Evolutionary conservation across 768 basidiomycete genomes (phyloP).

Genomic region (Boletus reticuloceps): DNA sequence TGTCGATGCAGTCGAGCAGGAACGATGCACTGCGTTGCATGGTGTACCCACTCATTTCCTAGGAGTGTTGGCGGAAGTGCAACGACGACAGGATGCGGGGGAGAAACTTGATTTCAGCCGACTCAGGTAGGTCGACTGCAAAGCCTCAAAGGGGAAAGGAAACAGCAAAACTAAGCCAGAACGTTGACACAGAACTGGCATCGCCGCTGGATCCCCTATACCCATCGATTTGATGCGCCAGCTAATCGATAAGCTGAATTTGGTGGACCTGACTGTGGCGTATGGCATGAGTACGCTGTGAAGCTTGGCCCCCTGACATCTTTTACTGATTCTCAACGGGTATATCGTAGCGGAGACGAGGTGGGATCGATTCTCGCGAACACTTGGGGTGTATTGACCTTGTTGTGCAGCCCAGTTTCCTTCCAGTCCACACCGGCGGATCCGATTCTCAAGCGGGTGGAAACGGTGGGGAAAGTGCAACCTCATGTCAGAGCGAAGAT

Average conservation of each 20-base stretch:
- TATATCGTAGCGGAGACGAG: conserved; percentile 63
- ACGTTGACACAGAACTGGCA: conserved; percentile 58
- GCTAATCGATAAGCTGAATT: conserved; percentile 63
- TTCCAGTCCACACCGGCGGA: conserved; percentile 77
- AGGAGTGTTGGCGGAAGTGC: conserved; percentile 67
- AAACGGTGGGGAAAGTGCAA: conserved; percentile 75
- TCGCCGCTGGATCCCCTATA: conserved; percentile 76
- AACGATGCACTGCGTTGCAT: conserved; percentile 75
- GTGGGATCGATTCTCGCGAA: conserved; percentile 25
- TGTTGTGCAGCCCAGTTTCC: conserved; percentile 61
- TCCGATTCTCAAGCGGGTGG: conserved; percentile 69
- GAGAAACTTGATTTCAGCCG: conserved; percentile 45
- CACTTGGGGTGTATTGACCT: neutral
- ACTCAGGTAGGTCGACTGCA: conserved; percentile 45
- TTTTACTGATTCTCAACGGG: conserved; percentile 4
- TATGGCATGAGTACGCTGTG: conserved; percentile 80
- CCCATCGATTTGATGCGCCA: conserved; percentile 79
- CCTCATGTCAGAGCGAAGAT: conserved; percentile 80
- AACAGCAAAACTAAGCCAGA: neutral
- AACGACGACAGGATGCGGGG: conserved; percentile 47
- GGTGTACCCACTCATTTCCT: conserved; percentile 87
- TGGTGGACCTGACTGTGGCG: conserved; percentile 70
- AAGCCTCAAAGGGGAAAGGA: no score
- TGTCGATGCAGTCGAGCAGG: conserved; percentile 65
- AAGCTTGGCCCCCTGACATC: neutral